These are phyloP conservation scores for Sporothrix mexicana DNA, from an alignment of 2,329 filamentous ascomycete species.

Conservation along the genomic window DNA sequence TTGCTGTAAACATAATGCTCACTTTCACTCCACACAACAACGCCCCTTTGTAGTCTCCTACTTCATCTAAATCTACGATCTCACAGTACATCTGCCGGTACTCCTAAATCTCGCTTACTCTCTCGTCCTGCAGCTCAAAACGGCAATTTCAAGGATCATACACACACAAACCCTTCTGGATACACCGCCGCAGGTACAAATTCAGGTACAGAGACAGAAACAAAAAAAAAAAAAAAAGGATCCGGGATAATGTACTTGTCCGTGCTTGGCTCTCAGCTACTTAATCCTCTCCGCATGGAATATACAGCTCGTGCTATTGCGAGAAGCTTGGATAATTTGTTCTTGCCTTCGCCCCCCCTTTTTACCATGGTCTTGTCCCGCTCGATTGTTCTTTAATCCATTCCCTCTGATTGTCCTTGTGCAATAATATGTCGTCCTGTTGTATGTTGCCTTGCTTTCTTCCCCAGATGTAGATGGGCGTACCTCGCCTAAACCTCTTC, in stretches of 20 bases:
- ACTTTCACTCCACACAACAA: not conserved
- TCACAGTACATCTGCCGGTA: not conserved
- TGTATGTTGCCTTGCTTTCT: not conserved
- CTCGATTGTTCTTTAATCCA: not conserved
- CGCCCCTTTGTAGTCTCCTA: not conserved
- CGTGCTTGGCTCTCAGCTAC: not conserved
- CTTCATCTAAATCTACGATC: constrained; percentile 5
- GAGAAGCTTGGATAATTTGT: not conserved
- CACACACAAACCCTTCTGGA: too few species aligned
- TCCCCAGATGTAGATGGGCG: too few species aligned
- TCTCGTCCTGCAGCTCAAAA: not conserved
- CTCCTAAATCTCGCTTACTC: not conserved
- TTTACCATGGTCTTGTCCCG: not conserved
- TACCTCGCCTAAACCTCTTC: constrained; percentile 11
- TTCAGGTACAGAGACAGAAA: not conserved
- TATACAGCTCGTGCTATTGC: not conserved
- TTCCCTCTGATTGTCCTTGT: not conserved
- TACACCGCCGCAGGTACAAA: not conserved
- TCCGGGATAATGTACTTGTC: not conserved
- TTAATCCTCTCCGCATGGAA: not conserved
- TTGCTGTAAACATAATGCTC: not conserved
- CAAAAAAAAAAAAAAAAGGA: not conserved
- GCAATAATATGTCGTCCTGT: not conserved
- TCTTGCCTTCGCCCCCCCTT: not conserved
- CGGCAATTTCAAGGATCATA: too few species aligned